Percentiles rank a stretch among this genome's conserved stretches.
phyloP scores from a whole-genome alignment of 805 yeast species.

The Ogataea wickerhamii region DNA sequence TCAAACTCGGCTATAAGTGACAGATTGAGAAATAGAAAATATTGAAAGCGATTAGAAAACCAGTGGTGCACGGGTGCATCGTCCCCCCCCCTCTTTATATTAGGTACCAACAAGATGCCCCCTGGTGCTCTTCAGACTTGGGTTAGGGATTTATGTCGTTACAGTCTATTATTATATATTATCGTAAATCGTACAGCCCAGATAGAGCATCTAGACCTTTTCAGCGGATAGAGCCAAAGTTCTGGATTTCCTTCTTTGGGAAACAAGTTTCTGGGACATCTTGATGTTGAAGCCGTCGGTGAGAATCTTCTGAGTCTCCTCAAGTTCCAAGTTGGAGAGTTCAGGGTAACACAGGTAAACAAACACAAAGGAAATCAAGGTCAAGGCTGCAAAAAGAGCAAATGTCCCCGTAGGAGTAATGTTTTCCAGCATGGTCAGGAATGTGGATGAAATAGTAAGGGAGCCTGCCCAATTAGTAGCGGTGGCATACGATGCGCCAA shows the following conservation, averaged over 20 bases:
- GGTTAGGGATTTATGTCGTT: too few relatives aligned
- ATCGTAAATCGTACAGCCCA: too few relatives aligned
- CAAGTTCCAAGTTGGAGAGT: slow-evolving; percentile 82
- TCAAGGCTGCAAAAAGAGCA: slow-evolving; percentile 80
- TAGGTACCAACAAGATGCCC: too few relatives aligned
- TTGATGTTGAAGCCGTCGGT: slow-evolving; percentile 84
- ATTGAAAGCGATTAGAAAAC: too few relatives aligned
- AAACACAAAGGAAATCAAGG: slow-evolving; percentile 66
- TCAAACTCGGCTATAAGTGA: too few relatives aligned
- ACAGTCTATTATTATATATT: too few relatives aligned
- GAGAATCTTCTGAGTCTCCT: slow-evolving; percentile 81
- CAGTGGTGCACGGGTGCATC: too few relatives aligned
- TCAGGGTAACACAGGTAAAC: slow-evolving; percentile 89
- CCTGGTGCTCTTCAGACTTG: too few relatives aligned
- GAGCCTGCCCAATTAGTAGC: slow-evolving; percentile 97
- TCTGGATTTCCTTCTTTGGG: slow-evolving; percentile 32
- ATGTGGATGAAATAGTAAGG: slow-evolving; percentile 83
- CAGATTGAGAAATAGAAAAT: too few relatives aligned
- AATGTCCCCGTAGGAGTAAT: slow-evolving; percentile 96
- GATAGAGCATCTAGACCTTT: too few relatives aligned
- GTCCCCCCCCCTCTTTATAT: too few relatives aligned
- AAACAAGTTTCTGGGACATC: slow-evolving; percentile 53
- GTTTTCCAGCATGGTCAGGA: slow-evolving; percentile 87
- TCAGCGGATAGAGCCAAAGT: too few relatives aligned
- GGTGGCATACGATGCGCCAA: slow-evolving; percentile 87